Evolutionary conservation across 352 stramenopile species (phyloP), one percentile per base, ranked within the genome.

Genomic region (Phytophthora sansomeana): DNA sequence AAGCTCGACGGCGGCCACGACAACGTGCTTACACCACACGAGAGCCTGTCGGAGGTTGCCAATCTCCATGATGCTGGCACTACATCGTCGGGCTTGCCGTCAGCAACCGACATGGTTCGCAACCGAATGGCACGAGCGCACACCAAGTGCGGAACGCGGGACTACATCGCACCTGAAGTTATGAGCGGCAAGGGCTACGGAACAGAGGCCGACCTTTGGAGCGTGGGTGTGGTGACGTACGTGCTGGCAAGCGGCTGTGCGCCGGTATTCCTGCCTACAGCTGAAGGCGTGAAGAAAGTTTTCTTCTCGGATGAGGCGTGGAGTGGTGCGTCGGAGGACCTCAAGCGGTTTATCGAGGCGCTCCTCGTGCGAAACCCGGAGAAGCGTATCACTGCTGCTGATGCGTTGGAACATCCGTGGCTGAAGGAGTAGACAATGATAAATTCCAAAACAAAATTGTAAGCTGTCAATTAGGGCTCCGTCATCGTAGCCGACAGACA

Each of bases 191-290:
- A 98, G 58, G 89, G 89, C 26, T 98, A 98, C 66, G 94, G 97
- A 73, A 90, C 94, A 21, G 93, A 97, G 48, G 95, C 94, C 6
- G 96, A 98, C 63, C 90, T 98, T 64, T 98, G 92, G 92, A 97
- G 89, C 62, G 84, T 97, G 16, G 93, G 93, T 30, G 92, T 97
- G 13, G 95, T 98, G 30, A 90, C 94, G 24, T 98, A 93, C 56
- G 87, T 98, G 39, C 68, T 98, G 24, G 67, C 97, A 16, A 95
- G 78, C 24, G 95, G 89, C 8, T 93, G 75, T 41, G 87, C 87
- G 26, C 87, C 87, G 0, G 82, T 92, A 64, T 95, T 93, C 52
- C 59, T 92, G 14, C 84, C 84, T 1, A 74, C 78, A 0, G 62
- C 64, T 2, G 80, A 92, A 13, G 85, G 83, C 29, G 84, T 83